Evolutionary conservation across 2,329 filamentous ascomycete genomes (phyloP).

Genomic region (Beauveria medogensis): DNA sequence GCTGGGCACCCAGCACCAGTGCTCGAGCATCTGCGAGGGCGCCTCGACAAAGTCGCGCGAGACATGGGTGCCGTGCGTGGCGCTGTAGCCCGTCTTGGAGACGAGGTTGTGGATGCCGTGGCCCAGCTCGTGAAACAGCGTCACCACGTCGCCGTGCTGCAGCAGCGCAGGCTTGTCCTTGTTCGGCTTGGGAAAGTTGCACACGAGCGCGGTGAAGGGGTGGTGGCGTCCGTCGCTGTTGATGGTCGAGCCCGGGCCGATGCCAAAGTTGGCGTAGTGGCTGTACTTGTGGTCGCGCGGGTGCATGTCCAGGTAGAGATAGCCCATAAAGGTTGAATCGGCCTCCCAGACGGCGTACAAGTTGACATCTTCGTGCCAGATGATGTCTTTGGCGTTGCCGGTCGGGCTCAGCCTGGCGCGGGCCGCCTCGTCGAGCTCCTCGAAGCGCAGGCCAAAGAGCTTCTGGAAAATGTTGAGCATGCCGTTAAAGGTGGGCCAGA

Average conservation of each 20-base stretch:
- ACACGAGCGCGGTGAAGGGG: slow-evolving; percentile 71
- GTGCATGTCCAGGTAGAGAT: slow-evolving; percentile 75
- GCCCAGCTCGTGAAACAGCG: slow-evolving; percentile 58
- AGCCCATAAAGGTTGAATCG: slow-evolving; percentile 69
- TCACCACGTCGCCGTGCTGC: slow-evolving; percentile 77
- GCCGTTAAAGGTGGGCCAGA: slow-evolving; percentile 61
- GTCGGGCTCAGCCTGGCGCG: slow-evolving; percentile 56
- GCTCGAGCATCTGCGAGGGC: slow-evolving; percentile 33
- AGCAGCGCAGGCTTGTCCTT: slow-evolving; percentile 68
- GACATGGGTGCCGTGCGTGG: slow-evolving; percentile 27
- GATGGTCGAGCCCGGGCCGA: slow-evolving; percentile 63
- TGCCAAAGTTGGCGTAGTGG: slow-evolving; percentile 80
- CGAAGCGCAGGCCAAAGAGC: slow-evolving; percentile 43
- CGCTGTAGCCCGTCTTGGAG: slow-evolving; percentile 24
- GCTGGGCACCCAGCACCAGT: slow-evolving; percentile 30
- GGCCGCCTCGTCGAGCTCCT: slow-evolving; percentile 61
- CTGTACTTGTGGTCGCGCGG: slow-evolving; percentile 76
- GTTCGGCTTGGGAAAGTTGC: slow-evolving; percentile 79
- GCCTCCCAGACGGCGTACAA: slow-evolving; percentile 76
- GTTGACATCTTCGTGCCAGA: slow-evolving; percentile 76
- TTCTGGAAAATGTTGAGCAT: slow-evolving; percentile 34
- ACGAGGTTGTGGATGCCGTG: slow-evolving; percentile 29
- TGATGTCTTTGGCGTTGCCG: slow-evolving; percentile 61
- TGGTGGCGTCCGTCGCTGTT: slow-evolving; percentile 64
- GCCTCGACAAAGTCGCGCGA: slow-evolving; percentile 30